Conservation (phyloP, 2,329 filamentous ascomycete species). For the Penicillium vulpinum region DNA sequence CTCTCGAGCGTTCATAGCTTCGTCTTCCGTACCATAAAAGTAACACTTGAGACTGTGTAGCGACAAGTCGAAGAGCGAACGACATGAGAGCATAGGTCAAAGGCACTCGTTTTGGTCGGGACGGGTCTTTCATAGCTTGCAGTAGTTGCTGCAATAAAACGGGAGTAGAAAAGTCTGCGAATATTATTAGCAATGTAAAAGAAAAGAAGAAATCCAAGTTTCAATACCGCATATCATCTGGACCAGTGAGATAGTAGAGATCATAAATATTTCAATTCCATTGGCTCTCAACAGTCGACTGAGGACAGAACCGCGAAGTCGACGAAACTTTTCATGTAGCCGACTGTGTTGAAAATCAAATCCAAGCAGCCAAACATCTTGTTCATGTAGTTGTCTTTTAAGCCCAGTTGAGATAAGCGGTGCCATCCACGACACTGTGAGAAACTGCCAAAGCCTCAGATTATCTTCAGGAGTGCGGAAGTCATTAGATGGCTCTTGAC, state of each 20-base stretch:
- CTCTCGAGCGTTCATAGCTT: slow-evolving; percentile 78
- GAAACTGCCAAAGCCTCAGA: slow-evolving; percentile 76
- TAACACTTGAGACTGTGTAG: slow-evolving; percentile 67
- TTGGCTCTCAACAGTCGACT: slow-evolving; percentile 71
- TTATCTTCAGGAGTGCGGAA: slow-evolving; percentile 79
- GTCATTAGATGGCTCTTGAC: slow-evolving; percentile 55
- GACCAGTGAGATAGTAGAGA: slow-evolving; percentile 63
- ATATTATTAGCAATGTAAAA: slow-evolving; percentile 21
- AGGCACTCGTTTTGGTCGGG: slow-evolving; percentile 55
- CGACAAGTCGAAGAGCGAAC: slow-evolving; percentile 60
- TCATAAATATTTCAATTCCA: slow-evolving; percentile 72
- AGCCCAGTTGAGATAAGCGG: slow-evolving; percentile 69
- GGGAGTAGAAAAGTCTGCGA: slow-evolving; percentile 58
- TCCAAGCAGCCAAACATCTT: slow-evolving; percentile 78
- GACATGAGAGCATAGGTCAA: slow-evolving; percentile 66
- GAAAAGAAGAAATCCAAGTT: background rate
- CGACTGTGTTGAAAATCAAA: slow-evolving; percentile 79
- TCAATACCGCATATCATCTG: slow-evolving; percentile 57
- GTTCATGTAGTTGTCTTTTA: slow-evolving; percentile 67
- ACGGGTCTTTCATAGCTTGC: slow-evolving; percentile 60
- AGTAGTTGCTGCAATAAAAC: slow-evolving; percentile 72
- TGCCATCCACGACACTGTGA: slow-evolving; percentile 79
- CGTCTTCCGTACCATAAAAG: slow-evolving; percentile 80
- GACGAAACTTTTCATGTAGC: slow-evolving; percentile 72
- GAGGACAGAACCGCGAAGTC: slow-evolving; percentile 71